Evolutionary conservation across 768 basidiomycete genomes (phyloP).

Genomic region (Serendipita sp.): DNA sequence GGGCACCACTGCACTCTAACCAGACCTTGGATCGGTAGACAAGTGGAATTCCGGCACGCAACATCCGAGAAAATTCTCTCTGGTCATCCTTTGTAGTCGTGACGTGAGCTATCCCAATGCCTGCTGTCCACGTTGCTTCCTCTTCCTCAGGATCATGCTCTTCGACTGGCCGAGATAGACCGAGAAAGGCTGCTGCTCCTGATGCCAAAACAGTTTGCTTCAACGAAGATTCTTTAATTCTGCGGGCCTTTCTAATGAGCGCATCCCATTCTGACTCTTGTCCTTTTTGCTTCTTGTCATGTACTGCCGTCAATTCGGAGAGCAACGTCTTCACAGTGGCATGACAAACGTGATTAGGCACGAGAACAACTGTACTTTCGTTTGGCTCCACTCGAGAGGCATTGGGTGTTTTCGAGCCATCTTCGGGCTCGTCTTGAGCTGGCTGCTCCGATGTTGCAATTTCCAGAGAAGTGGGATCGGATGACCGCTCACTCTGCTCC

Average conservation of each 20-base stretch:
- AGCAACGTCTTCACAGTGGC: constrained; percentile 61
- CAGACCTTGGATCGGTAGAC: constrained; percentile 76
- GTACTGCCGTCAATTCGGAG: constrained; percentile 58
- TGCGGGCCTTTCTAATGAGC: constrained; percentile 44
- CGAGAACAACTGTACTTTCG: constrained; percentile 21
- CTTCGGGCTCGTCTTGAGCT: neutral
- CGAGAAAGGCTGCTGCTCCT: constrained; percentile 49
- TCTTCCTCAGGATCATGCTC: constrained; percentile 33
- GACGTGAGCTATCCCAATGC: constrained; percentile 70
- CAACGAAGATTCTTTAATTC: constrained; percentile 18
- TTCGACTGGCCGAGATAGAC: constrained; percentile 36
- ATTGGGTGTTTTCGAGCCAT: neutral
- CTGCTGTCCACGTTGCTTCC: constrained; percentile 66
- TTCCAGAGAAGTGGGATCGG: neutral
- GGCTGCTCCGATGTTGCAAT: neutral
- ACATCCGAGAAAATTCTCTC: constrained; percentile 59
- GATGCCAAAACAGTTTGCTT: constrained; percentile 14
- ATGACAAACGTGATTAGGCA: constrained; percentile 58
- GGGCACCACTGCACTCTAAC: constrained; percentile 84
- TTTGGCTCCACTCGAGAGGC: constrained; percentile 3
- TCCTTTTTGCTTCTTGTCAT: constrained; percentile 56
- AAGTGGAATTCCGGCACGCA: constrained; percentile 78
- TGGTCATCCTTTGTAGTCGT: constrained; percentile 55
- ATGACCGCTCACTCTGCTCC: constrained; percentile 14
- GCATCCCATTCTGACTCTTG: constrained; percentile 75